phyloP scores from a whole-genome alignment of 2,329 filamentous ascomycete genomes.

The Fusarium falciforme region DNA sequence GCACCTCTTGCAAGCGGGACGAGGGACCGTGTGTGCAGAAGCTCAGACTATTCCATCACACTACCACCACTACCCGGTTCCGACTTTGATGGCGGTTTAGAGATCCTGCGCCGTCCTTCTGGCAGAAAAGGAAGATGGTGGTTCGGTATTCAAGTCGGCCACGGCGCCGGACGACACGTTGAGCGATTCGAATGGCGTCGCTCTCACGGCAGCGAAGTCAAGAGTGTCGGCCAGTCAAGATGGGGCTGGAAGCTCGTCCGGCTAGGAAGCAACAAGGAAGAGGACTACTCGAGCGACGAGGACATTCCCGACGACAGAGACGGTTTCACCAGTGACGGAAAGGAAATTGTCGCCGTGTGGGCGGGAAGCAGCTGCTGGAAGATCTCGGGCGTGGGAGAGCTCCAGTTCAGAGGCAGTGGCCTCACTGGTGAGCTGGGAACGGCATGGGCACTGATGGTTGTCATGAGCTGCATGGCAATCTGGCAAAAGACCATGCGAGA shows the following conservation, averaged over 20 bases:
- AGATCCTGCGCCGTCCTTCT: slow-evolving; percentile 25
- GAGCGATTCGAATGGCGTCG: slow-evolving; percentile 42
- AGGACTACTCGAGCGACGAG: slow-evolving; percentile 14
- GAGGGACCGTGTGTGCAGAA: background rate
- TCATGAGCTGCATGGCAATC: slow-evolving; percentile 43
- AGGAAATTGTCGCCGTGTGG: slow-evolving; percentile 41
- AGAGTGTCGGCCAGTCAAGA: slow-evolving; percentile 28
- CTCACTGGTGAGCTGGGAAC: slow-evolving; percentile 41
- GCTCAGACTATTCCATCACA: slow-evolving; percentile 24
- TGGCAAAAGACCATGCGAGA: slow-evolving; percentile 31
- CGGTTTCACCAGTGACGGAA: slow-evolving; percentile 39
- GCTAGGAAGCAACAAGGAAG: slow-evolving; percentile 19
- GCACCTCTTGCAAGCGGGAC: slow-evolving; percentile 16
- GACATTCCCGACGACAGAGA: slow-evolving; percentile 7
- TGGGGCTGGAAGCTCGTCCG: slow-evolving; percentile 42
- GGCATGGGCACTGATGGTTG: slow-evolving; percentile 39
- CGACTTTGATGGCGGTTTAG: background rate
- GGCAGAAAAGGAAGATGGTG: slow-evolving; percentile 28
- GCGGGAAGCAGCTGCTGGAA: slow-evolving; percentile 24
- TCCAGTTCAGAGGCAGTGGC: slow-evolving; percentile 42
- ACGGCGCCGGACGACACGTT: slow-evolving; percentile 11
- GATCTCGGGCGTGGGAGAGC: slow-evolving; percentile 36
- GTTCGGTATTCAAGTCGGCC: slow-evolving; percentile 35
- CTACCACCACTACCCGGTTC: slow-evolving; percentile 17
- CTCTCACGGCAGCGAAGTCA: slow-evolving; percentile 34